phyloP scores from a whole-genome alignment of 352 stramenopile species.

The Globisporangium alternatum region DNA sequence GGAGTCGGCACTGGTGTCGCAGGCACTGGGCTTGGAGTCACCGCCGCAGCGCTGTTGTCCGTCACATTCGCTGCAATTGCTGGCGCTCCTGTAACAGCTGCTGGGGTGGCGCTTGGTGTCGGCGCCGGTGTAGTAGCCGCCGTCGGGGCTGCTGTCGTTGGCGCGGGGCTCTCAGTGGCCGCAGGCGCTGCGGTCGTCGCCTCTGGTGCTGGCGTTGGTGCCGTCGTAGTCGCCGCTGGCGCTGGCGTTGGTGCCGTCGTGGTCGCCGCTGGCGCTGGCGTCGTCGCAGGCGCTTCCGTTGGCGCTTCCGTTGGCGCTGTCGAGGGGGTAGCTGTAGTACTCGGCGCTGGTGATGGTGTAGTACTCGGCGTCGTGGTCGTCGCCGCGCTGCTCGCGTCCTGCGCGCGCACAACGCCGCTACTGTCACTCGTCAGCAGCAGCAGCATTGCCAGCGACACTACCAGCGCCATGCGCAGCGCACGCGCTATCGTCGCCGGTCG shows the following conservation, averaged over 20 bases:
- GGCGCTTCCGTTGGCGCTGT: background rate
- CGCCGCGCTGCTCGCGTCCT: background rate
- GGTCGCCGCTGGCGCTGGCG: background rate
- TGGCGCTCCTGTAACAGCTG: background rate
- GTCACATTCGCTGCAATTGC: background rate
- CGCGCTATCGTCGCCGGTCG: background rate
- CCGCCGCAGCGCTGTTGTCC: background rate
- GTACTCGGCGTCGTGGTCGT: background rate
- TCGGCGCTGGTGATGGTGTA: conserved; percentile 4
- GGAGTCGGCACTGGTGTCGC: background rate
- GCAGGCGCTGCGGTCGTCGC: conserved; percentile 5
- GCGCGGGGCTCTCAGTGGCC: conserved; percentile 7
- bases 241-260: background rate
- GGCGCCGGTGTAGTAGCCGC: background rate
- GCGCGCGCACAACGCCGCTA: background rate
- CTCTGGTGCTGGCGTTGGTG: background rate
- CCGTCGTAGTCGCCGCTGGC: background rate
- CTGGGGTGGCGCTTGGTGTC: background rate
- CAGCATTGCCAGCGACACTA: background rate
- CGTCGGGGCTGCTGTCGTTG: conserved; percentile 1
- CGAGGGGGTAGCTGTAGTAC: background rate
- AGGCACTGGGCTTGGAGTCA: conserved; percentile 4
- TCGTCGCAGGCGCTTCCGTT: background rate
- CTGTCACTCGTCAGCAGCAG: background rate
- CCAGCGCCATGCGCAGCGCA: background rate